These are phyloP conservation scores for Zygosaccharomyces bisporus DNA, from an alignment of 805 yeast species.

Conservation along the genomic window DNA sequence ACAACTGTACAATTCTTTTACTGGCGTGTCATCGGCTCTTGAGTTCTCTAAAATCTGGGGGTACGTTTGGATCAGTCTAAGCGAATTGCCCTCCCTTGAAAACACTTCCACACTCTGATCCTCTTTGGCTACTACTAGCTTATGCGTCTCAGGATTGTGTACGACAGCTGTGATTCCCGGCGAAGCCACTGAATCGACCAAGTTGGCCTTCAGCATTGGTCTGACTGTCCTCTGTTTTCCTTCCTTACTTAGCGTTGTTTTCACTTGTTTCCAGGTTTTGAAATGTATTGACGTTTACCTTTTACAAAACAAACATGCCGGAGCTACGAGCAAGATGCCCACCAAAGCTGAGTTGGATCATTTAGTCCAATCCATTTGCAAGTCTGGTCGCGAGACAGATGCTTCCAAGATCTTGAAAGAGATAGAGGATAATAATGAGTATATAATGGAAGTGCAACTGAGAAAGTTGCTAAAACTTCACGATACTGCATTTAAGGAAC, in stretches of 20 bases:
- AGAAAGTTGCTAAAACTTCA: slow-evolving; percentile 28
- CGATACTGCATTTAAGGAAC: slow-evolving; percentile 26
- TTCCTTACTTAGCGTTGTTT: neutral
- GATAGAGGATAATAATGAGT: slow-evolving; percentile 28
- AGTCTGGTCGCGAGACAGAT: slow-evolving; percentile 17
- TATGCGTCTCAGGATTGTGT: slow-evolving; percentile 26
- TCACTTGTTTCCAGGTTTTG: neutral
- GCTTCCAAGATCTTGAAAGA: slow-evolving; percentile 24
- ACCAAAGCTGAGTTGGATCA: slow-evolving; percentile 14
- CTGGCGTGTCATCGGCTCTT: slow-evolving; percentile 18
- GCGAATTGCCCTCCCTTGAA: slow-evolving; percentile 21
- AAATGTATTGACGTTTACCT: neutral
- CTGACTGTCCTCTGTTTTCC: neutral
- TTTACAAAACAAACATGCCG: slow-evolving; percentile 3
- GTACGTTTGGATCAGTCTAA: slow-evolving; percentile 30
- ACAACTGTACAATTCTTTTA: slow-evolving; percentile 25
- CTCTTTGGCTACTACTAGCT: slow-evolving; percentile 27
- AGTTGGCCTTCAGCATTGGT: slow-evolving; percentile 25
- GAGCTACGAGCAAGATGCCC: slow-evolving; percentile 6
- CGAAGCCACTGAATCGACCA: slow-evolving; percentile 18
- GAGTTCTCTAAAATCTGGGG: slow-evolving; percentile 25
- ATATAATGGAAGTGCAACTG: slow-evolving; percentile 28
- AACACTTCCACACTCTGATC: slow-evolving; percentile 32
- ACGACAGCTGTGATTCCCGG: slow-evolving; percentile 27
- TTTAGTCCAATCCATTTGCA: slow-evolving; percentile 14